These are phyloP conservation scores for Aotearoamyces nothofagi DNA, from an alignment of 2,329 filamentous ascomycete species.

Conservation along the genomic window DNA sequence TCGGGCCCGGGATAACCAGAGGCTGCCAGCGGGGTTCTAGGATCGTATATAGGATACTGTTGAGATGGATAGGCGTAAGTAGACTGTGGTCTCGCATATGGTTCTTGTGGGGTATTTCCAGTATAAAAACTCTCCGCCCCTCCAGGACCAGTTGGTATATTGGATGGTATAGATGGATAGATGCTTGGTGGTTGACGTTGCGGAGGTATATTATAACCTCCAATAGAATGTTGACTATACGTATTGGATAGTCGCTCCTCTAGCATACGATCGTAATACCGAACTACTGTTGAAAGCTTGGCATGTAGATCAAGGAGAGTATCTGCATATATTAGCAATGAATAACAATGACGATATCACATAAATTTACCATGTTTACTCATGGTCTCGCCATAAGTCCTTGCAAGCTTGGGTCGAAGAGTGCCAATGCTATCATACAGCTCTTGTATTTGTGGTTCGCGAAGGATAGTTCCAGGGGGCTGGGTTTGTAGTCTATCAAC, in stretches of 20 bases:
- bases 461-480: conserved; percentile 85
- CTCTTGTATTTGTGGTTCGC: conserved; percentile 95
- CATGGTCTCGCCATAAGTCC: conserved; percentile 97
- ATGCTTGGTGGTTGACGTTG: conserved; percentile 37
- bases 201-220: conserved; percentile 42
- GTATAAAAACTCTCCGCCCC: conserved; percentile 74
- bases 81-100: conserved; percentile 32
- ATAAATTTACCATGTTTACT: conserved; percentile 79
- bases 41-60: conserved; percentile 23
- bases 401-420: conserved; percentile 78
- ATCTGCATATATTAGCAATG: conserved; percentile 35
- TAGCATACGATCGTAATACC: conserved; percentile 96
- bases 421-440: conserved; percentile 95
- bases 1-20: conserved; percentile 11
- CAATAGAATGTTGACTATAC: conserved; percentile 66
- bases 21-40: conserved; percentile 11
- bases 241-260: conserved; percentile 89
- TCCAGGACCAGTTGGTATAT: conserved; percentile 28
- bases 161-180: conserved; percentile 56
- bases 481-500: conserved; percentile 93
- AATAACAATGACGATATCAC: neutral
- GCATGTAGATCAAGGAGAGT: conserved; percentile 86
- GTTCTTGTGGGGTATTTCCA: conserved; percentile 37
- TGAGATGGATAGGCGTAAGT: conserved; percentile 33
- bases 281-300: conserved; percentile 88